Evolutionary conservation across 345 rosid genomes (phyloP).

Genomic region (Hevea brasiliensis): DNA sequence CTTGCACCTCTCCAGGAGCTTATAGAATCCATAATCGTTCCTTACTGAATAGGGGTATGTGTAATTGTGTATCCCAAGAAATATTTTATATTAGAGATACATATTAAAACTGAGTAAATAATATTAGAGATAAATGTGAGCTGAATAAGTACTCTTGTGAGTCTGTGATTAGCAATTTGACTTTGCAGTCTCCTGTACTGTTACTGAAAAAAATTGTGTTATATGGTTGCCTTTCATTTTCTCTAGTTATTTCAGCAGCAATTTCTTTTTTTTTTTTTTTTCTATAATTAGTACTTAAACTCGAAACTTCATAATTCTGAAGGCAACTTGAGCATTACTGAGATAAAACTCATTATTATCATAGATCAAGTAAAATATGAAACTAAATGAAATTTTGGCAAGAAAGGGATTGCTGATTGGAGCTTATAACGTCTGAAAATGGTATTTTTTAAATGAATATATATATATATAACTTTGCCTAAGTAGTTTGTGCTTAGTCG

Average conservation of each 20-base stretch:
- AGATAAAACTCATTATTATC: too few species aligned
- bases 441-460: too few species aligned
- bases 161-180: neutral
- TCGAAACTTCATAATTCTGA: too few species aligned
- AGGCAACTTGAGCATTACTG: too few species aligned
- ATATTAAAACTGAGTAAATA: slow-evolving; percentile 5
- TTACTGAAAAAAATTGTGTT: neutral
- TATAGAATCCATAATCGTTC: slow-evolving; percentile 78
- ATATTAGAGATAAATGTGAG: neutral
- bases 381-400: too few species aligned
- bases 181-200: neutral
- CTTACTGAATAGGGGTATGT: slow-evolving; percentile 45
- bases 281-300: too few species aligned
- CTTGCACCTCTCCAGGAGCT: slow-evolving; percentile 97
- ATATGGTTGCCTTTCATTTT: slow-evolving; percentile 1
- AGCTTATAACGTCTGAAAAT: too few species aligned
- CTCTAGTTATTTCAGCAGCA: neutral
- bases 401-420: too few species aligned
- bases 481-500: too few species aligned
- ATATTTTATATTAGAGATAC: neutral
- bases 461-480: too few species aligned
- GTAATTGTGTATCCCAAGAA: neutral
- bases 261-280: neutral
- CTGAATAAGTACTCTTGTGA: neutral
- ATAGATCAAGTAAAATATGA: too few species aligned